Evolutionary conservation across 2,329 filamentous ascomycete genomes (phyloP), one percentile per base, ranked within the genome.

Genomic region (Xylaria sp.): DNA sequence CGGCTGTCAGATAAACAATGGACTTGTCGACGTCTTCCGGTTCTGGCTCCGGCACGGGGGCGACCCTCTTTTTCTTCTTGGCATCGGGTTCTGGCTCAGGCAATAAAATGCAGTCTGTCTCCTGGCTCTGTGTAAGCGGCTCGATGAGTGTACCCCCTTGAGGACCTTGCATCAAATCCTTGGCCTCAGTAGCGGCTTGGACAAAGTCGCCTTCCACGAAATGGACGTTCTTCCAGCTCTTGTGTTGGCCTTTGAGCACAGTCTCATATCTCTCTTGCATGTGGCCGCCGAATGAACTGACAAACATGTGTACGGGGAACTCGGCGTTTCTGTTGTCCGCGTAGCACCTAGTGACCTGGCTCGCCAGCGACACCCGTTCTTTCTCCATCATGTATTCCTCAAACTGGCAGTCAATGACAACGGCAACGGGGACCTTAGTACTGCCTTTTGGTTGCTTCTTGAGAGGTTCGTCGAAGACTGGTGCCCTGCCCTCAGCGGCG

Each of bases 391-490:
- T 99, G 67, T 92, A 83, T 39, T 89, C 79, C 71, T 99, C 92
- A 70, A 95, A 99, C 62, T 90, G 86, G 74, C 93, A 97, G 75
- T 99, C 94, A 59, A 99, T 77, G 54, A 99, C 79, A 61, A 99
- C 77, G 0, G 90, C 84, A 19, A 97, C 76, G 1, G 92, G 92
- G 0, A 95, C 81, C 44, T 78, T 75, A 40, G 73, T 66, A n/a
- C 55, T 60, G 42, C 48, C 60, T 55, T 59, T 39, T 65, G 66
- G 63, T 43, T 68, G 69, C 57, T 70, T 75, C 68, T 68, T 70
- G 51, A 69, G 68, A 29, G 66, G 61, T 40, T 71, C 63, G 13
- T 64, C 57, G 13, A 72, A 58, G 2, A 71, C 66, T 7, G 74
- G 77, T 53, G 78, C 77, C 22, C 74, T 72, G 39, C 75, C 79